These are phyloP conservation scores for Aureobasidium namibiae DNA, from an alignment of 2,329 filamentous ascomycete genomes.

Conservation along the genomic window DNA sequence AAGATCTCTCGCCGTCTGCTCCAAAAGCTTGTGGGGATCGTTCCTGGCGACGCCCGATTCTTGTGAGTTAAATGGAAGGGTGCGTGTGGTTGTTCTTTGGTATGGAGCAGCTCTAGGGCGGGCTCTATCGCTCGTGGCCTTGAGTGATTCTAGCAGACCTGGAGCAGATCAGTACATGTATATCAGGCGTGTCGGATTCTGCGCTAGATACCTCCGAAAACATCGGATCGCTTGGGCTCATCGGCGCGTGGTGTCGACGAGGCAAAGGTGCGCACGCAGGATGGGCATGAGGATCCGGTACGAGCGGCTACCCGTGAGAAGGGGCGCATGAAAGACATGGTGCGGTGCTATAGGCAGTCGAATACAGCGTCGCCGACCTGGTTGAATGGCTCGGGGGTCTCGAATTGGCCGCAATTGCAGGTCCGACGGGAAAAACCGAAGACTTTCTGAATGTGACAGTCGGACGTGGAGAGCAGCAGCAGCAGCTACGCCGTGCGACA, in stretches of 20 bases:
- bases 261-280: neutral
- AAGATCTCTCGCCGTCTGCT: neutral
- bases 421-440: conserved; percentile 3
- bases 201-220: neutral
- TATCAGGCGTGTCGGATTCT: neutral
- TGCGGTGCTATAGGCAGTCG: neutral
- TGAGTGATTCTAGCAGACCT: neutral
- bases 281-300: neutral
- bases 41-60: neutral
- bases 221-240: neutral
- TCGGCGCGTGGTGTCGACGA: conserved; percentile 1
- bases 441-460: neutral
- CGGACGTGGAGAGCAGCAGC: neutral
- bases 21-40: neutral
- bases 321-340: conserved; percentile 7
- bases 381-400: neutral
- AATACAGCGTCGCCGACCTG: neutral
- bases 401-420: conserved; percentile 3
- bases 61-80: neutral
- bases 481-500: neutral
- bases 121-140: neutral
- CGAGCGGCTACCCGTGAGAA: neutral
- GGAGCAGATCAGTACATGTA: neutral
- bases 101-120: neutral
- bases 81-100: neutral